These are phyloP conservation scores for Fusarium sp. DNA, from an alignment of 2,329 filamentous ascomycete species.

Conservation along the genomic window DNA sequence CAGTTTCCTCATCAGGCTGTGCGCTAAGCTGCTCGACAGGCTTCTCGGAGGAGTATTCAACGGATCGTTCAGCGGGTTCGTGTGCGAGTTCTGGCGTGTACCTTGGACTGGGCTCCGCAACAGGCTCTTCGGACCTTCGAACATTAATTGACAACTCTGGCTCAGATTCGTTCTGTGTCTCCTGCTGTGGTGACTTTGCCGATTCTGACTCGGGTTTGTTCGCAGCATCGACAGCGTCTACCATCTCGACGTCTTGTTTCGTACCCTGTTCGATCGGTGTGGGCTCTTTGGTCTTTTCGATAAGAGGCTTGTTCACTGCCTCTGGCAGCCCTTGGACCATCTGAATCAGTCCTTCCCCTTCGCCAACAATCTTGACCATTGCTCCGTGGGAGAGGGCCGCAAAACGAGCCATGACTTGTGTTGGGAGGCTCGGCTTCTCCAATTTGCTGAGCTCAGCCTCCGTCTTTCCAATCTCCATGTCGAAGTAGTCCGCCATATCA, in stretches of 20 bases:
- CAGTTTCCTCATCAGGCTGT: neutral
- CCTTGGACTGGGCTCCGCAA: constrained; percentile 9
- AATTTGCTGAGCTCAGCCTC: constrained; percentile 66
- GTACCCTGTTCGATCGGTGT: constrained; percentile 9
- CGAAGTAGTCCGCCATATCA: constrained; percentile 71
- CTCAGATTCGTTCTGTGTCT: constrained; percentile 1
- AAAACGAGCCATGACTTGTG: constrained; percentile 62
- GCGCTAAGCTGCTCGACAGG: constrained; percentile 1
- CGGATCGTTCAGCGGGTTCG: neutral
- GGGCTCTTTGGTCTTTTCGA: constrained; percentile 15
- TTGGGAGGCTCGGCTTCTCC: constrained; percentile 58
- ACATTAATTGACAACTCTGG: constrained; percentile 15
- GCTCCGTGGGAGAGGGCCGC: constrained; percentile 65
- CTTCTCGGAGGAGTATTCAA: neutral
- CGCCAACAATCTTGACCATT: constrained; percentile 63
- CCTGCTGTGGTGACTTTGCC: constrained; percentile 4
- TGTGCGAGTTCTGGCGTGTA: constrained; percentile 3
- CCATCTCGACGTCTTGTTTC: constrained; percentile 40
- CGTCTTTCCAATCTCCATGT: constrained; percentile 66
- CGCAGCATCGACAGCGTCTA: constrained; percentile 36
- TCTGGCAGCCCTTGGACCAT: constrained; percentile 62
- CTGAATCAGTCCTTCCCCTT: constrained; percentile 60
- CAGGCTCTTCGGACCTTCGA: constrained; percentile 16
- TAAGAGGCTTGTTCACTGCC: constrained; percentile 21
- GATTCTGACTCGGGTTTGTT: constrained; percentile 1